Base-by-base conservation (phyloP, 257 asterid genomes). In the Solanum okadae region DNA sequence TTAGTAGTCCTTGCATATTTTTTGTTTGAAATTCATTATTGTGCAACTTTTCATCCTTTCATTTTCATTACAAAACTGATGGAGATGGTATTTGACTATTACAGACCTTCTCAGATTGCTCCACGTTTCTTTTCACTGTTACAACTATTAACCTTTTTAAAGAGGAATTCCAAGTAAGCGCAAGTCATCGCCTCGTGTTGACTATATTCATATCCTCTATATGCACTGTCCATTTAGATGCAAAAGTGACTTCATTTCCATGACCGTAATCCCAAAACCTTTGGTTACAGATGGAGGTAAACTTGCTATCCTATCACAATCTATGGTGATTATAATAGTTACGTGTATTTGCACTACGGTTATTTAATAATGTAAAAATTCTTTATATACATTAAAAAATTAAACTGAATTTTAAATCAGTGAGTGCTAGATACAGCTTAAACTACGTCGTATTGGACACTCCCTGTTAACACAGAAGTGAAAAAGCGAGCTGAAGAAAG, bases 81-180 rank as follows among this genome's bases (percentile, higher is more conserved):
- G 22, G 22, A 49, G 20, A 49, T 49, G 22, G 22, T 29, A 29
- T 49, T 49, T 49, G 3, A 49, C 8, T 49, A 49, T 49, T 42
- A 42, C 5, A 42, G 44, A 38, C 42, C 42, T 37, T 11, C 2
- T 44, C 15, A 44, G 20, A 46, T 49, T 49, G 8, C 20, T 49
- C 3, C 1, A 0, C 8, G 0, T 0, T 49, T 49, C 1, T 49
- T 49, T 0, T 15, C 22, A 49, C 20, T 15, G 20, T 46, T 14
- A 15, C 0, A 49, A 5, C 2, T 49, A 49, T 49, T 15, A 49
- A 42, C 4, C 15, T 3, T 42, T 40, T 42, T 42, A 42, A 15
- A 0, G 22, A 49, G 3, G 8, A 15, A 49, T 49, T 49, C 3
- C 3, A 0, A 49, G 8, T 15, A 15, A 49, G 59, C 59, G 2